Base-by-base conservation (phyloP, 768 basidiomycete genomes). In the Nevesoporus exiguus region DNA sequence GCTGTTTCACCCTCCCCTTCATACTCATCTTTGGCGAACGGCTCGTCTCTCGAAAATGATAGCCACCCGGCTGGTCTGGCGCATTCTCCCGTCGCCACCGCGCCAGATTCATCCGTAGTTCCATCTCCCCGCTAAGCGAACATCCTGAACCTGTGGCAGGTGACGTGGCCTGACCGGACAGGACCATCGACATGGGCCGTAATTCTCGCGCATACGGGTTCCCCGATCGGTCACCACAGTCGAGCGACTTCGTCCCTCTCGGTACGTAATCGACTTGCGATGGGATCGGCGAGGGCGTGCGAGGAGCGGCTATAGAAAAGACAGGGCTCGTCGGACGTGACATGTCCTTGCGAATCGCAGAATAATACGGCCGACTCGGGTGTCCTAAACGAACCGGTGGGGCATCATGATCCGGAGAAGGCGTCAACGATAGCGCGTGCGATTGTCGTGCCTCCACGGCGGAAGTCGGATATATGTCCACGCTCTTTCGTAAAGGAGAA, bases 51-150 rank as follows among this genome's bases (percentile, higher is more conserved):
- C 56, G 56, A 58, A 72, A 72, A 10, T 57, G 65, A 49, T 69
- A 72, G 11, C 57, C 63, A 31, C 70, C 66, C 1, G 70, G 69
- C 41, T 66, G 63, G 49, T 67, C 58, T 2, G 65, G 68, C 22
- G 66, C 65, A 39, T 72, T 55, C 43, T 69, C 67, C 43, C 49
- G 63, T 49, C 66, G 62, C 61, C 72, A 68, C 56, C 66, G 66
- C 9, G 81, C 81, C 33, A 82, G 65, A 1, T 78, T 76, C 80
- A 83, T 82, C 58, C 77, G 72, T 67, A 83, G 57, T 63, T 84
- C 82, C 50, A 78, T 80, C 67, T 83, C 80, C 11, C 82, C 82
- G 49, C 81, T 84, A 59, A 84, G 70, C 51, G 82, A 84, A 63
- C 74, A 82, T 14, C 81, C 81, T 14, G 67, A 63, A 33, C 60